A percentile compares a stretch with the other conserved stretches of the same genome.
These are phyloP conservation scores for Neospermospora avenae DNA, from an alignment of 2,329 filamentous ascomycete species.

Conservation along the genomic window DNA sequence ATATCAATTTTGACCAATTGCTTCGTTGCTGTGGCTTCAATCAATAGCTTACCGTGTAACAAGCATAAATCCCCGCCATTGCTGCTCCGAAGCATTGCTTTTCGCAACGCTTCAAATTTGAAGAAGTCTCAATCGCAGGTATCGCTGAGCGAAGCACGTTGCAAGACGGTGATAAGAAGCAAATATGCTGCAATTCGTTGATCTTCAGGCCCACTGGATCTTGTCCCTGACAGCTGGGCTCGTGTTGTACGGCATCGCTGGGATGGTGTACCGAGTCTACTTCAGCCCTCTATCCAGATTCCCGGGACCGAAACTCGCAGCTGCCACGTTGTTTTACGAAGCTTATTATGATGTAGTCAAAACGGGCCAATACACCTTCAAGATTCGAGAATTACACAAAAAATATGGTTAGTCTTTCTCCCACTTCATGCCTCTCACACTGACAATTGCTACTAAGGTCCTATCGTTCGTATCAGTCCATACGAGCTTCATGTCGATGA, in stretches of 20 bases:
- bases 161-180: not conserved
- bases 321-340: constrained; percentile 30
- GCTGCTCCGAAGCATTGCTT: not conserved
- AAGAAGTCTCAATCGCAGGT: not conserved
- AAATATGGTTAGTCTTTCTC: constrained; percentile 19
- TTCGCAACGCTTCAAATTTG: not conserved
- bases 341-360: constrained; percentile 29
- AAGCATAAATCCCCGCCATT: not conserved
- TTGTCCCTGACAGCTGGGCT: not conserved
- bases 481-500: constrained; percentile 41
- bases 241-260: not conserved
- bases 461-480: constrained; percentile 38
- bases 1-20: not conserved
- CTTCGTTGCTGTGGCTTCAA: not conserved
- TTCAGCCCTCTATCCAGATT: constrained; percentile 34
- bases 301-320: constrained; percentile 35
- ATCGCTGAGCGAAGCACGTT: not conserved
- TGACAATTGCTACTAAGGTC: constrained; percentile 40
- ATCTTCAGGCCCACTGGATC: not conserved
- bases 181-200: not conserved
- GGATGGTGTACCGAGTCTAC: constrained; percentile 28
- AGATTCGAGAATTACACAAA: constrained; percentile 22
- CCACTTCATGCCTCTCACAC: constrained; percentile 34
- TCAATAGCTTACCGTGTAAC: not conserved
- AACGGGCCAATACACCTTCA: constrained; percentile 20